Evolutionary conservation across 1,284 basidiomycete species (phyloP), one percentile per base, ranked within the genome.

Genomic region (Cryptococcus floricola): DNA sequence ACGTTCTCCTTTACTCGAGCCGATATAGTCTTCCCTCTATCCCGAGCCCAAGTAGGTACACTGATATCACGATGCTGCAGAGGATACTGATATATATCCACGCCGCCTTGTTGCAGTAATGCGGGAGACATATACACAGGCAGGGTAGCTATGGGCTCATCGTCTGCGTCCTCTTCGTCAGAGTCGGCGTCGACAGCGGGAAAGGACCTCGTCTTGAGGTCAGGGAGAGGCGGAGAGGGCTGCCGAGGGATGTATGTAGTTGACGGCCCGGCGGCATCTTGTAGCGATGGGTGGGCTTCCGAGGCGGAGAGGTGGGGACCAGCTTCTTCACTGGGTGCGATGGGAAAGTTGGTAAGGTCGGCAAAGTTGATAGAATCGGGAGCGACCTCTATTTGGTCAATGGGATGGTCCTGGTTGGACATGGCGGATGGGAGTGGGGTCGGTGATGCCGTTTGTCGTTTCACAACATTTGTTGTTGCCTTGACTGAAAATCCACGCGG

Each of bases 21-120:
- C 10, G 74, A 72, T 48, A 77, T 72, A 10, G 51, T 45, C 56
- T 77, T 73, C 0, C 73, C 73, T 9, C 73, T 58, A 51, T 72
- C 66, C 16, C 46, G 49, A 1, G 76, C 76, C 64, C 70, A 76
- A 8, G 52, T 52, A 1, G 74, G 69, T 7, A 69, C 68, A 12
- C 54, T 51, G 19, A 75, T 59, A 4, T 64, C 58, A 5, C 65
- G 59, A 48, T 71, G 68, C 43, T 73, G 67, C 16, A 77, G 56
- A 0, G 76, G 76, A 49, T 72, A 76, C 57, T 77, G 75, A 57
- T 74, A 75, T 23, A 76, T 52, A 42, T 70, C 59, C n/a, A 77
- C 50, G 12, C 65, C 27, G 1, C 68, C 67, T 27, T 56, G 49
- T n/a, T 25, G 19, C 4, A 12, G 18, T 2, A 75, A 58, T 6